phyloP scores from a whole-genome alignment of 305 asterid genomes.

The Striga hermonthica region DNA sequence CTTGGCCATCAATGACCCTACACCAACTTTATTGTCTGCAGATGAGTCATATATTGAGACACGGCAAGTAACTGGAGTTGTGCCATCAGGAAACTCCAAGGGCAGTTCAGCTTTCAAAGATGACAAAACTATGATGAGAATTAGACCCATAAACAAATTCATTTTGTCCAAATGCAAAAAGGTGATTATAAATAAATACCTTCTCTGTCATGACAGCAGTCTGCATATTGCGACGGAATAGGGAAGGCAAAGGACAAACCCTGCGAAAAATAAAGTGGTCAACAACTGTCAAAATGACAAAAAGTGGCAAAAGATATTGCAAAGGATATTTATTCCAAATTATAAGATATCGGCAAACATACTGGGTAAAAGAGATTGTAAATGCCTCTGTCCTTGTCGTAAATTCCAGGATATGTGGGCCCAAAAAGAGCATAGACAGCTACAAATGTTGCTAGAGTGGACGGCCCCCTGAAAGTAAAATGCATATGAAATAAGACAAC shows the following conservation, averaged over 20 bases:
- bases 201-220: slow-evolving; percentile 61
- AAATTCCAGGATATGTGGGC: slow-evolving; percentile 81
- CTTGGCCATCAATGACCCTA: slow-evolving; percentile 67
- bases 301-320: slow-evolving; percentile 9
- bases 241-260: slow-evolving; percentile 86
- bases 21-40: slow-evolving; percentile 68
- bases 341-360: slow-evolving; percentile 30
- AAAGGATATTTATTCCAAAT: slow-evolving; percentile 1
- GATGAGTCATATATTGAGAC: slow-evolving; percentile 70
- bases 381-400: slow-evolving; percentile 62
- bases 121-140: not conserved
- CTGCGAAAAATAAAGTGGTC: slow-evolving; percentile 37
- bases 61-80: slow-evolving; percentile 82
- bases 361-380: slow-evolving; percentile 83
- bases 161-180: slow-evolving; percentile 6
- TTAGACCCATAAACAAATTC: slow-evolving; percentile 13
- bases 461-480: slow-evolving; percentile 57
- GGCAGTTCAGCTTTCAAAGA: slow-evolving; percentile 64
- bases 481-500: slow-evolving; percentile 17
- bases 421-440: slow-evolving; percentile 81
- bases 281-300: slow-evolving; percentile 13
- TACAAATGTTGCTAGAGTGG: slow-evolving; percentile 75
- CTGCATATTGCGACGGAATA: slow-evolving; percentile 67
- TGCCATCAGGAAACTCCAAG: slow-evolving; percentile 84
- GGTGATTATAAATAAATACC: slow-evolving; percentile 37